phyloP scores from a whole-genome alignment of 2,329 filamentous ascomycete species.

The Lachnellula suecica region DNA sequence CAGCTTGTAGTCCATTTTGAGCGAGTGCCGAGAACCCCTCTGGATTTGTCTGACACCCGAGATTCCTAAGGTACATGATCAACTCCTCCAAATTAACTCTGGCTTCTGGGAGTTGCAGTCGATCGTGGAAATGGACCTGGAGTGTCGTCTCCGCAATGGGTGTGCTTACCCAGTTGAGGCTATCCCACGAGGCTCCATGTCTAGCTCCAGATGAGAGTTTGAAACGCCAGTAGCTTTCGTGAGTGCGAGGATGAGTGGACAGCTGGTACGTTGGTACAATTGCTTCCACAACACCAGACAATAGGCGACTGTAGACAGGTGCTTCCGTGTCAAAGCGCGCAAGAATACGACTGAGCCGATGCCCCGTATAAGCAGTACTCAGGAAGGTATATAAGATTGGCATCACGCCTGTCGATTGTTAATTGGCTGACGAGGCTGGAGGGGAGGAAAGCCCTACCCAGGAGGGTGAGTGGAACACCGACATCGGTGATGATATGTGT shows the following conservation, averaged over 20 bases:
- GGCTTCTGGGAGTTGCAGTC: neutral
- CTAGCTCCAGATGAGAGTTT: neutral
- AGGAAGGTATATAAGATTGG: slow-evolving; percentile 4
- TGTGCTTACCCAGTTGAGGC: slow-evolving; percentile 1
- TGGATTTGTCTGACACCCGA: neutral
- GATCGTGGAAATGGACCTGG: slow-evolving; percentile 4
- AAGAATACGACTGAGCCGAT: neutral
- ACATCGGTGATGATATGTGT: slow-evolving; percentile 54
- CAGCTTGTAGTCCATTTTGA: neutral
- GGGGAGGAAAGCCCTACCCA: slow-evolving; percentile 36
- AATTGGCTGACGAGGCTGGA: neutral
- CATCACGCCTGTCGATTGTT: neutral
- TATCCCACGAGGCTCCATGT: slow-evolving; percentile 6
- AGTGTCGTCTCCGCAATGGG: neutral
- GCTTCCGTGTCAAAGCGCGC: slow-evolving; percentile 1
- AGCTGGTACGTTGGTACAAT: slow-evolving; percentile 2
- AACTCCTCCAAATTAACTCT: neutral
- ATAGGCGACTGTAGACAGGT: neutral
- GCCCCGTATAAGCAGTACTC: neutral
- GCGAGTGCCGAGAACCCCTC: slow-evolving; percentile 1
- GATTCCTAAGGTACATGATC: neutral
- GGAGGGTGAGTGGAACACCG: slow-evolving; percentile 54
- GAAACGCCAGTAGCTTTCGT: neutral
- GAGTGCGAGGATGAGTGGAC: neutral
- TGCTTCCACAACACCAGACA: slow-evolving; percentile 1